Base-by-base conservation (phyloP, 139 green algal species). In the Zygnema cylindricum region DNA sequence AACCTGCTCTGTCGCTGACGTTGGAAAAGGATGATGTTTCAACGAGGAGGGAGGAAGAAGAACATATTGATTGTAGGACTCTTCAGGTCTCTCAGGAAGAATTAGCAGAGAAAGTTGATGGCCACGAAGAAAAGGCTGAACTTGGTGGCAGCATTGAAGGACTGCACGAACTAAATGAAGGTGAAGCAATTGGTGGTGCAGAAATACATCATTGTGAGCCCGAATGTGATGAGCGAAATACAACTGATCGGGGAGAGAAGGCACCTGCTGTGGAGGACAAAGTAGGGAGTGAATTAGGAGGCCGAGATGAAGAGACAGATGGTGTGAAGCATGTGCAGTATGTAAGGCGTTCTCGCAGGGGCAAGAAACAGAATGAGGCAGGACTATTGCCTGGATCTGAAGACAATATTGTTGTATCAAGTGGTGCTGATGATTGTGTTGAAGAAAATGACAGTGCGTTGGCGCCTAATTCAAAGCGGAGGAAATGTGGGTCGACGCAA, bases 201-300 rank as follows among this genome's bases (percentile, higher is more conserved):
- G 71, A 3, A 79, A 16, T 3, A 79, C 11, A 79, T 3, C 11
- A 41, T n/a, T 25, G 3, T 54, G 71, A 16, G 16, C 11, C 3
- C 7, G 71, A 16, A 79, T 7, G 71, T 40, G 71, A 16, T 40
- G 71, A 43, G 21, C 11, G 71, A 16, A 16, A 43, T 40, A 16
- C 36, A 79, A 11, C 36, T 73, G 57, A 73, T 73, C 30, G 30
- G 21, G 71, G 71, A 79, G 71, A 3, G 16, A 43, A 25, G 16
- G 71, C 3, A 43, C 11, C 36, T 79, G 21, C 71, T 23, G 38
- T 25, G 11, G 71, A 43, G 71, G 16, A 16, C 7, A n/a, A 25
- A 85, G 77, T 3, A 30, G 49, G 40, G 33, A 43, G 40, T 41
- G 42, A 39, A n/a, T 43, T 55, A 3, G 77, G 55, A 85, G 77